Evolutionary conservation across 768 basidiomycete species (phyloP).

Genomic region (Holtermanniella nyarrowii): DNA sequence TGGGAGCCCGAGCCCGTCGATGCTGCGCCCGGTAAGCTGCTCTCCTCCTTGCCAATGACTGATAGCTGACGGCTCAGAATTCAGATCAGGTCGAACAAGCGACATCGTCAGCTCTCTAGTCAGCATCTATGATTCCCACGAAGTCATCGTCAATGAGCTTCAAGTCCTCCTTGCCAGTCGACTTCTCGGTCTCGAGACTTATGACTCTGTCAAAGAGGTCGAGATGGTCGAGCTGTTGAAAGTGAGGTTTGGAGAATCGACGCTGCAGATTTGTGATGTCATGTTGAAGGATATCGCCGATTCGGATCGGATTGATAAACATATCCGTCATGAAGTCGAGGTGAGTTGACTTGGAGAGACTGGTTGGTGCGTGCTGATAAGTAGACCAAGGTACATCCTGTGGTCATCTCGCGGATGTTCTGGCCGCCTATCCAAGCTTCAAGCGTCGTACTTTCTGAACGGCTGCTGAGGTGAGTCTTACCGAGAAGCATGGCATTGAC

Average conservation of each 20-base stretch:
- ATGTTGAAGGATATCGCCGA: slow-evolving; percentile 97
- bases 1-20: slow-evolving; percentile 97
- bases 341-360: slow-evolving; percentile 50
- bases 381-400: slow-evolving; percentile 69
- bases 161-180: slow-evolving; percentile 84
- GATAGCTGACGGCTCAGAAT: slow-evolving; percentile 50
- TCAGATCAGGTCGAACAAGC: slow-evolving; percentile 77
- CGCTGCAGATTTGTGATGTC: slow-evolving; percentile 90
- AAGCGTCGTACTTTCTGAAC: slow-evolving; percentile 68
- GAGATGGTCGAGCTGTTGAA: slow-evolving; percentile 89
- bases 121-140: slow-evolving; percentile 94
- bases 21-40: slow-evolving; percentile 70
- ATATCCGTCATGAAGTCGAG: slow-evolving; percentile 62
- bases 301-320: slow-evolving; percentile 78
- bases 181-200: slow-evolving; percentile 67
- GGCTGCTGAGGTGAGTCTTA: slow-evolving; percentile 59
- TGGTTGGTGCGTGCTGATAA: slow-evolving; percentile 1
- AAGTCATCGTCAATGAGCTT: slow-evolving; percentile 89
- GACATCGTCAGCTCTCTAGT: slow-evolving; percentile 94
- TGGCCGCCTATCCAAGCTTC: slow-evolving; percentile 79
- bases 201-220: slow-evolving; percentile 66
- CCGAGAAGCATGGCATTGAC: background rate
- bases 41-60: background rate
- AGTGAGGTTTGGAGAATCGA: slow-evolving; percentile 85
- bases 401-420: slow-evolving; percentile 85